Evolutionary conservation across 2,329 filamentous ascomycete species (phyloP).

Genomic region (Hypoxylon sp.): DNA sequence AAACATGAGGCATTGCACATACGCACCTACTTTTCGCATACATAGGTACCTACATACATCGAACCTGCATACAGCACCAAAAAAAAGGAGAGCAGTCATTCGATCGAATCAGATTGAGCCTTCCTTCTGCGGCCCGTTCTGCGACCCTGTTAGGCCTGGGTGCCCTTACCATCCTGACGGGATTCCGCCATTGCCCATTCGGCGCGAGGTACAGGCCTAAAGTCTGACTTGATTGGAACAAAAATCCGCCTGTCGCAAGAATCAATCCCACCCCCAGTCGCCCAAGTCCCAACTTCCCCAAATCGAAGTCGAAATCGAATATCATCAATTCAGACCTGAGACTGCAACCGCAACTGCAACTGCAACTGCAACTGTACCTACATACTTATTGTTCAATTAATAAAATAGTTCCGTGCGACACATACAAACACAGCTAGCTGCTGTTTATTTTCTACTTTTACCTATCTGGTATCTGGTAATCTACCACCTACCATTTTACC

Average conservation of each 20-base stretch:
- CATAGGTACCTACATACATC: neutral
- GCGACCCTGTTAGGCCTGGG: slow-evolving; percentile 44
- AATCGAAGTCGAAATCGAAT: too few species aligned
- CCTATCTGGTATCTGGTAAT: too few species aligned
- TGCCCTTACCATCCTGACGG: slow-evolving; percentile 46
- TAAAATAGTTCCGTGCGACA: slow-evolving; percentile 30
- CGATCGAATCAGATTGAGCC: slow-evolving; percentile 43
- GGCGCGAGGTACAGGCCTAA: slow-evolving; percentile 39
- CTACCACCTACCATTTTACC: neutral
- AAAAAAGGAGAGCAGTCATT: slow-evolving; percentile 21
- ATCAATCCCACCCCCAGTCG: slow-evolving; percentile 24
- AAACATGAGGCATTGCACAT: neutral
- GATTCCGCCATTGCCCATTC: slow-evolving; percentile 43
- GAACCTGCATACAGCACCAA: slow-evolving; percentile 8
- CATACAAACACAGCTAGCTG: too few species aligned
- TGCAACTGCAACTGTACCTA: too few species aligned
- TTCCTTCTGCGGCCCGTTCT: slow-evolving; percentile 48
- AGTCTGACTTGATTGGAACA: slow-evolving; percentile 44
- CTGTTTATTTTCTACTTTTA: too few species aligned
- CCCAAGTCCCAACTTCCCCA: too few species aligned
- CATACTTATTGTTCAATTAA: too few species aligned
- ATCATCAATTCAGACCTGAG: slow-evolving; percentile 29
- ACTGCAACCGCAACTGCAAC: too few species aligned
- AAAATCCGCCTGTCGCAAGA: slow-evolving; percentile 36
- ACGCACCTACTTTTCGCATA: neutral